These are phyloP conservation scores for Catunica adiposa DNA, from an alignment of 2,329 filamentous ascomycete species.

Conservation along the genomic window DNA sequence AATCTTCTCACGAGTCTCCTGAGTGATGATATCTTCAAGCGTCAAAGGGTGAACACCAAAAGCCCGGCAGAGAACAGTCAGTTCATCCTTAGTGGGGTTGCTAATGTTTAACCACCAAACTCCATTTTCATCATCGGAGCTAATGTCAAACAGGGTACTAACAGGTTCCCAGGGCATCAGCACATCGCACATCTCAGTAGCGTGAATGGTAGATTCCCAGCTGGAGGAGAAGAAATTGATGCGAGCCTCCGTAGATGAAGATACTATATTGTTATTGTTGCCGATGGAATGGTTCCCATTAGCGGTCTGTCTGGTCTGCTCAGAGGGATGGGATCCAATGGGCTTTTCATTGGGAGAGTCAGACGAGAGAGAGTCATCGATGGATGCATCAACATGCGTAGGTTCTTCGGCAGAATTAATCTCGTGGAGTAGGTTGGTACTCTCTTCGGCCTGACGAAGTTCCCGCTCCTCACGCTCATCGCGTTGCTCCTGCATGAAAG, in stretches of 20 bases:
- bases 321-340: not conserved
- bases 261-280: no score
- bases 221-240: constrained; percentile 97
- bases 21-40: constrained; percentile 86
- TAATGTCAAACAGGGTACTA: constrained; percentile 63
- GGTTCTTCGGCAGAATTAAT: not conserved
- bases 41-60: constrained; percentile 94
- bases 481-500: constrained; percentile 56
- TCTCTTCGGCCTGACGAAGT: no score
- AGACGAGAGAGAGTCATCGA: not conserved
- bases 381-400: not conserved
- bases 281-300: not conserved
- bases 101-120: constrained; percentile 99
- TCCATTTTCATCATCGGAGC: constrained; percentile 49
- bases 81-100: constrained; percentile 75
- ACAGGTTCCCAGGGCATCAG: constrained; percentile 81
- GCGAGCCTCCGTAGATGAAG: constrained; percentile 38
- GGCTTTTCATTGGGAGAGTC: constrained; percentile 31
- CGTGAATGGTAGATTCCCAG: constrained; percentile 83
- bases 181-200: constrained; percentile 72
- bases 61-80: constrained; percentile 74
- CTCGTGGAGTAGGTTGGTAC: no score
- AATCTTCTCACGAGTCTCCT: constrained; percentile 95
- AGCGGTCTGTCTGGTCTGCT: not conserved
- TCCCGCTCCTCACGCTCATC: constrained; percentile 17